phyloP scores from a whole-genome alignment of 306 rosid genomes.

The Prosopis cineraria region DNA sequence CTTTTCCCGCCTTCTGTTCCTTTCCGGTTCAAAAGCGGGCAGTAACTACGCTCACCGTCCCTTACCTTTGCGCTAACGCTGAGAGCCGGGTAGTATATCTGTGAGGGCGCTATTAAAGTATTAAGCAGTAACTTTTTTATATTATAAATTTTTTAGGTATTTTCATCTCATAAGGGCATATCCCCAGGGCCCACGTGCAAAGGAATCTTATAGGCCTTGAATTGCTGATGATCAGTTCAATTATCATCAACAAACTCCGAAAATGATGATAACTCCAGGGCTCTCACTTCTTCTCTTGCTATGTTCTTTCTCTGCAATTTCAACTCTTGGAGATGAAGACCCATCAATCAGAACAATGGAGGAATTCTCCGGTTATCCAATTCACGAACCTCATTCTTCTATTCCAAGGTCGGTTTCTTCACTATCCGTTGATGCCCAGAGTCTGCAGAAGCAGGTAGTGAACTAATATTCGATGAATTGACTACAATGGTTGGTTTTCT shows the following conservation, averaged over 20 bases:
- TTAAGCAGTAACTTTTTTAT: neutral
- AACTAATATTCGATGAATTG: neutral
- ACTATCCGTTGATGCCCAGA: slow-evolving; percentile 63
- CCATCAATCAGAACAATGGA: slow-evolving; percentile 81
- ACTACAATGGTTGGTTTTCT: neutral
- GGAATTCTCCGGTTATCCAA: slow-evolving; percentile 79
- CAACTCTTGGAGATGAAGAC: slow-evolving; percentile 57
- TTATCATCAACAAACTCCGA: neutral
- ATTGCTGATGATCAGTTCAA: neutral
- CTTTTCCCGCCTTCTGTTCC: slow-evolving; percentile 23
- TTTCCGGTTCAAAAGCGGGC: neutral
- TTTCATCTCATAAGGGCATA: neutral
- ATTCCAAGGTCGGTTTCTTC: slow-evolving; percentile 42
- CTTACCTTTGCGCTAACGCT: neutral
- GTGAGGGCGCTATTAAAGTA: neutral
- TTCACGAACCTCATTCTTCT: slow-evolving; percentile 57
- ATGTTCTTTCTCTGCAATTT: slow-evolving; percentile 41
- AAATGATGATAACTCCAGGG: slow-evolving; percentile 38
- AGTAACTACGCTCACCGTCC: neutral
- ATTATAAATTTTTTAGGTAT: neutral
- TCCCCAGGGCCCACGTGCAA: slow-evolving; percentile 8
- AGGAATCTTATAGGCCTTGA: neutral
- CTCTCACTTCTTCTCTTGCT: slow-evolving; percentile 33
- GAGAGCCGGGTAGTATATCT: neutral
- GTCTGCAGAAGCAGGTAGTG: slow-evolving; percentile 75